Evolutionary conservation across 129 eudicot species (phyloP), one percentile per base, ranked within the genome.

Genomic region (Cynara cardunculus): DNA sequence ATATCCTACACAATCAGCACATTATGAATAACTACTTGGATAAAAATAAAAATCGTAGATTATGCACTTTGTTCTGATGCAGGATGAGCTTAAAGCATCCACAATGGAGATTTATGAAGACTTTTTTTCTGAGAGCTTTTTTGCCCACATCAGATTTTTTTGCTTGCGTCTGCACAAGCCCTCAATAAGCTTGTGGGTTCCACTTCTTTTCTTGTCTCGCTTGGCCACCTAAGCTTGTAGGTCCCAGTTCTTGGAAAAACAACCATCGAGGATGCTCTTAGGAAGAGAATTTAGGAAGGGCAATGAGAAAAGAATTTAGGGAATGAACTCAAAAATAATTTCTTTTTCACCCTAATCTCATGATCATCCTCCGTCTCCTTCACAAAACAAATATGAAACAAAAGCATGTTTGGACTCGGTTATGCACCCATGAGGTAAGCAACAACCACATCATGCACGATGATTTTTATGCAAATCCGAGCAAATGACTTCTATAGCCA

Each of bases 1-100:
- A 83, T 93, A 96, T 62, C 99, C 99, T 96, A 74, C 49, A 39
- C 13, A 39, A 81, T 62, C 28, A 72, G 14, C 44, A 28, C 7
- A 27, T 25, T 56, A 66, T 5, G 7, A 28, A 16, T 65, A 16
- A 25, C 9, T 67, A 24, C 19, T 56, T 7, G 35, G 11, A 49
- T 13, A 24, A 73, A 4, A 14, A 74, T 3, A 73, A 28, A 64
- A 65, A 27, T 1, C 12, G 25, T 59, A 24, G 18, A 61, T 62
- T 10, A 18, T 28, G 22, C 41, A 74, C 25, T 25, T 26, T n/a
- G 39, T 72, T 39, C 67, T 66, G 66, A 67, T 78, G 74, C 67
- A 41, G 21, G 41, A 26, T 21, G 21, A 19, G 26, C 21, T 68
- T 69, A 4, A 22, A 46, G 59, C 59, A 46, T 46, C 56, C 59